Percentiles rank a stretch among this genome's conserved stretches.
phyloP scores from a whole-genome alignment of 2,329 filamentous ascomycete genomes.

The Diaporthe capsici region DNA sequence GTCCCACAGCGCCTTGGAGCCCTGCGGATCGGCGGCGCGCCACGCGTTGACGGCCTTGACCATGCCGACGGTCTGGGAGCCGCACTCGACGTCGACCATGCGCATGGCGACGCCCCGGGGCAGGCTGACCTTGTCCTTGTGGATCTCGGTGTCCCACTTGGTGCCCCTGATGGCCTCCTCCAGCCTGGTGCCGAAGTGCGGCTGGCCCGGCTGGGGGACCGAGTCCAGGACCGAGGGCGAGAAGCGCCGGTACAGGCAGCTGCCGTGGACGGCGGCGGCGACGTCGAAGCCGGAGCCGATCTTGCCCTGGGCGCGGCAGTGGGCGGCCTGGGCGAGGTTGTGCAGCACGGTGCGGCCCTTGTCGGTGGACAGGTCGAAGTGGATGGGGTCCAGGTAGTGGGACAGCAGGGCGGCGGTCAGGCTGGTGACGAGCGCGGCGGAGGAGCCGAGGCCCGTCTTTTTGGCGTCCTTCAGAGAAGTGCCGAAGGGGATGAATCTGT shows the following conservation, averaged over 20 bases:
- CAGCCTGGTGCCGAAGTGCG: constrained; percentile 77
- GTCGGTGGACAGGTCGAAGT: constrained; percentile 70
- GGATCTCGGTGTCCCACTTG: constrained; percentile 84
- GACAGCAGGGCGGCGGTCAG: constrained; percentile 82
- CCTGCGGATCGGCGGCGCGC: constrained; percentile 74
- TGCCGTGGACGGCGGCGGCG: constrained; percentile 91
- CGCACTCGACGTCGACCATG: constrained; percentile 97
- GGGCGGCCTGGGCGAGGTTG: constrained; percentile 93
- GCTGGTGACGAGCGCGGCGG: constrained; percentile 91
- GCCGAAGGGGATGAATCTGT: constrained; percentile 82
- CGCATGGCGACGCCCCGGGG: constrained; percentile 82
- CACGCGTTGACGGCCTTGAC: constrained; percentile 92
- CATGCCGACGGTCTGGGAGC: constrained; percentile 94
- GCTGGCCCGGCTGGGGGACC: constrained; percentile 75
- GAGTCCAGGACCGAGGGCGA: constrained; percentile 80
- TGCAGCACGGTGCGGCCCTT: constrained; percentile 77
- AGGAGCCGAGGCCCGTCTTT: constrained; percentile 97
- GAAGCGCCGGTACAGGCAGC: constrained; percentile 93
- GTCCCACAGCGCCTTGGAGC: constrained; percentile 81
- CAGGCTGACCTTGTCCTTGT: constrained; percentile 77
- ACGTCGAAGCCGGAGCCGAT: constrained; percentile 97
- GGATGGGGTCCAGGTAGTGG: constrained; percentile 75
- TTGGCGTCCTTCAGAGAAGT: constrained; percentile 83
- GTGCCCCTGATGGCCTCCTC: constrained; percentile 73
- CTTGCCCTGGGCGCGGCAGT: constrained; percentile 97